phyloP scores from a whole-genome alignment of 2,329 filamentous ascomycete species.

The Waltergamsia citrina region DNA sequence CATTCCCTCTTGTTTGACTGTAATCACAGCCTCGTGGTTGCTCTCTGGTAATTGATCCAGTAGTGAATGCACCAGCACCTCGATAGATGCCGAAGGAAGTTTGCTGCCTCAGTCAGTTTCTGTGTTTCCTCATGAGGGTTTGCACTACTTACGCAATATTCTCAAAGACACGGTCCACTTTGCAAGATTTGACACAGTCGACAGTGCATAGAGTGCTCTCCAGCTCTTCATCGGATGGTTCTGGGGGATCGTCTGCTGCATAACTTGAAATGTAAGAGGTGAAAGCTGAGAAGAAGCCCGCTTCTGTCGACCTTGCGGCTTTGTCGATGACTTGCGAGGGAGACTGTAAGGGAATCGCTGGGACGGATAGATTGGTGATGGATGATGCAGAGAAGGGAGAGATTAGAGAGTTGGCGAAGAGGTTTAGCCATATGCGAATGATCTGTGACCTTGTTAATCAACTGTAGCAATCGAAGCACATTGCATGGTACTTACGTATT shows the following conservation, averaged over 20 bases:
- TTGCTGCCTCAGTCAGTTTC: conserved; percentile 16
- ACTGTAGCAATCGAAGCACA: conserved; percentile 5
- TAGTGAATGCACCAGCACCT: conserved; percentile 53
- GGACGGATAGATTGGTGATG: conserved; percentile 58
- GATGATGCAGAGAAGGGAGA: conserved; percentile 63
- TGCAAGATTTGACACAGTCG: conserved; percentile 87
- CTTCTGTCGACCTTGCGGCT: conserved; percentile 66
- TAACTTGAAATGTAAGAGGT: conserved; percentile 98
- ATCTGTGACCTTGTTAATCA: conserved; percentile 47
- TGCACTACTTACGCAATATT: conserved; percentile 61
- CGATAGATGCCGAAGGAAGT: conserved; percentile 21
- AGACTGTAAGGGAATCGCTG: conserved; percentile 78
- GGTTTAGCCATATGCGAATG: conserved; percentile 84
- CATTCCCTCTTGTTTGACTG: conserved; percentile 78
- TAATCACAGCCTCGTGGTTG: conserved; percentile 65
- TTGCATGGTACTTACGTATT: conserved; percentile 44
- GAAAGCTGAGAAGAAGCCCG: conserved; percentile 85
- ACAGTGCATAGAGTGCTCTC: conserved; percentile 92
- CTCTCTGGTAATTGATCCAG: conserved; percentile 83
- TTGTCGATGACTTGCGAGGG: conserved; percentile 91
- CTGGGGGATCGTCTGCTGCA: conserved; percentile 92
- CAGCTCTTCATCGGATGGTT: conserved; percentile 93
- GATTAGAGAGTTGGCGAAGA: conserved; percentile 92
- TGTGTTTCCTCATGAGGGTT: neutral
- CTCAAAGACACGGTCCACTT: conserved; percentile 70